These are phyloP conservation scores for Nemania abortiva DNA, from an alignment of 2,329 filamentous ascomycete species.

Conservation along the genomic window DNA sequence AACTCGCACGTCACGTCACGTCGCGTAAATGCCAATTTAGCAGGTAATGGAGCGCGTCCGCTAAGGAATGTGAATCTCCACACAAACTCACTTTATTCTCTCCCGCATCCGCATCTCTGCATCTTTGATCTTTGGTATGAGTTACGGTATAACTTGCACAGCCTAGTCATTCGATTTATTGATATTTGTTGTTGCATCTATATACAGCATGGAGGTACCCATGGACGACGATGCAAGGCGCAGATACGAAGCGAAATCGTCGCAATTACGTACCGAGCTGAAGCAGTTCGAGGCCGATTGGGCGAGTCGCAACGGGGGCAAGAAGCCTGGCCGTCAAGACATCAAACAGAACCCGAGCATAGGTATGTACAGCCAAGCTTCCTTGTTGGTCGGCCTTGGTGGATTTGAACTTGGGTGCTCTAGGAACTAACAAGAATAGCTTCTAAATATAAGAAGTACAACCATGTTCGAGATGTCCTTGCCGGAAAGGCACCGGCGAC, in stretches of 20 bases:
- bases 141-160: constrained; percentile 23
- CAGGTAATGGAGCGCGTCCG: not conserved
- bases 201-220: constrained; percentile 22
- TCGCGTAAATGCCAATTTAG: constrained; percentile 1
- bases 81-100: constrained; percentile 8
- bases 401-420: not conserved
- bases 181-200: constrained; percentile 29
- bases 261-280: constrained; percentile 73
- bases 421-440: constrained; percentile 58
- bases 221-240: constrained; percentile 63
- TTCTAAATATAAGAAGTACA: constrained; percentile 82
- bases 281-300: constrained; percentile 82
- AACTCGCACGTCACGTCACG: constrained; percentile 21
- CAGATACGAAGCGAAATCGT: constrained; percentile 63
- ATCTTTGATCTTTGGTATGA: constrained; percentile 21
- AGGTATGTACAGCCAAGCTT: constrained; percentile 60
- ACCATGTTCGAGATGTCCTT: constrained; percentile 71
- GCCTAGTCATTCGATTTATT: constrained; percentile 20
- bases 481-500: constrained; percentile 62
- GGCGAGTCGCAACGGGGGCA: constrained; percentile 70
- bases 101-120: not conserved
- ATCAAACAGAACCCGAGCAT: constrained; percentile 80
- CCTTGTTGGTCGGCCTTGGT: not conserved
- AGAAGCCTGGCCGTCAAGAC: constrained; percentile 78
- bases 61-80: constrained; percentile 14